phyloP scores from a whole-genome alignment of 2,329 filamentous ascomycete species.

The Ciborinia camelliae region DNA sequence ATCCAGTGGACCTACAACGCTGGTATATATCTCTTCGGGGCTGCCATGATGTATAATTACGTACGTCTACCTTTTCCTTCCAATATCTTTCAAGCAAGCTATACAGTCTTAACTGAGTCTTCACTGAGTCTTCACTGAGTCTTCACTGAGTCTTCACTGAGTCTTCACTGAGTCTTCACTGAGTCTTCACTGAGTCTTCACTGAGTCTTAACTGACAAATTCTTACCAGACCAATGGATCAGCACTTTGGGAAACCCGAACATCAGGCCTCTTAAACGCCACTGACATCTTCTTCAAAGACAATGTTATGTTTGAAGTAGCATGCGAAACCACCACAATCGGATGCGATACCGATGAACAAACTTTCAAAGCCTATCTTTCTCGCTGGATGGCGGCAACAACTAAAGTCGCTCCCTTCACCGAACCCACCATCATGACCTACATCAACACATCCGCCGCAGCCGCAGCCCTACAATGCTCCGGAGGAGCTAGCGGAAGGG shows the following conservation, averaged over 20 bases:
- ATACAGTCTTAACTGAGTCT: not conserved
- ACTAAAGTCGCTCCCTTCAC: constrained; percentile 63
- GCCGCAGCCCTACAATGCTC: constrained; percentile 47
- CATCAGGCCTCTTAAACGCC: constrained; percentile 53
- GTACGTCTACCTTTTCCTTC: constrained; percentile 31
- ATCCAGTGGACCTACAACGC: constrained; percentile 68
- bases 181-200: no score
- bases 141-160: no score
- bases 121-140: no score
- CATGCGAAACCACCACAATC: constrained; percentile 55
- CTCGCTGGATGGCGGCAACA: constrained; percentile 58
- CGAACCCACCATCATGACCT: constrained; percentile 49
- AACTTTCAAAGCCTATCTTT: constrained; percentile 61
- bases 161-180: no score
- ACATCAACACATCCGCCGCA: constrained; percentile 51
- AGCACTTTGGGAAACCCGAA: constrained; percentile 52
- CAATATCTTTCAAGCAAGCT: not conserved
- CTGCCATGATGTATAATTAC: constrained; percentile 46
- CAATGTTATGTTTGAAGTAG: constrained; percentile 58
- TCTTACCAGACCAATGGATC: constrained; percentile 31
- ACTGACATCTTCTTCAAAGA: constrained; percentile 54
- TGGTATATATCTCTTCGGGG: constrained; percentile 62
- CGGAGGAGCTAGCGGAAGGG: constrained; percentile 53
- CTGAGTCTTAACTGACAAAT: constrained; percentile 21
- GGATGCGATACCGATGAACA: constrained; percentile 60